Conservation (phyloP, 2,329 filamentous ascomycete species). For the Monilinia polystroma region DNA sequence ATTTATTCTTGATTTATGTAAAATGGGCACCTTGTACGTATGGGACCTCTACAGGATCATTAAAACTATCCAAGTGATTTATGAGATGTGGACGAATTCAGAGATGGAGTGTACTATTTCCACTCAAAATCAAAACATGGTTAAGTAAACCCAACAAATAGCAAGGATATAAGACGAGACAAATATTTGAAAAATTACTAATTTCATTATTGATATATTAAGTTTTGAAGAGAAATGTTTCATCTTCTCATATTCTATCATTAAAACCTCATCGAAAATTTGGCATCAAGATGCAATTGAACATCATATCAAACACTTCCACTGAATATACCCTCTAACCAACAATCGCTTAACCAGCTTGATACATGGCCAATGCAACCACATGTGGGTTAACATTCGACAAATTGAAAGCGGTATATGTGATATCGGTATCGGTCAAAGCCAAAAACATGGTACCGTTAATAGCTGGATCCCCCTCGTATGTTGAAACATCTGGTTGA, state of each 20-base stretch:
- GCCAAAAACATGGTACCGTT: constrained; percentile 81
- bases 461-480: constrained; percentile 54
- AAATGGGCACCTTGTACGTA: too few relatives aligned
- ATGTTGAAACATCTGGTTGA: constrained; percentile 71
- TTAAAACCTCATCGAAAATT: not conserved
- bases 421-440: constrained; percentile 66
- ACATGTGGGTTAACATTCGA: constrained; percentile 74
- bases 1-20: too few relatives aligned
- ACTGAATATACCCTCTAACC: not conserved
- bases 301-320: not conserved
- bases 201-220: not conserved
- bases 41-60: too few relatives aligned
- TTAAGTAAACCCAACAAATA: too few relatives aligned
- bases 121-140: too few relatives aligned
- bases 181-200: too few relatives aligned
- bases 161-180: too few relatives aligned
- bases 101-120: too few relatives aligned
- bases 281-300: not conserved
- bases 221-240: not conserved
- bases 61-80: too few relatives aligned
- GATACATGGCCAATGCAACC: constrained; percentile 70
- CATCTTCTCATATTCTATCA: not conserved
- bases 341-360: constrained; percentile 61
- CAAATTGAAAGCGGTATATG: constrained; percentile 75
- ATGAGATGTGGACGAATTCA: too few relatives aligned